Base-by-base conservation (phyloP, 768 basidiomycete species). In the Cantharellus anzutake region DNA sequence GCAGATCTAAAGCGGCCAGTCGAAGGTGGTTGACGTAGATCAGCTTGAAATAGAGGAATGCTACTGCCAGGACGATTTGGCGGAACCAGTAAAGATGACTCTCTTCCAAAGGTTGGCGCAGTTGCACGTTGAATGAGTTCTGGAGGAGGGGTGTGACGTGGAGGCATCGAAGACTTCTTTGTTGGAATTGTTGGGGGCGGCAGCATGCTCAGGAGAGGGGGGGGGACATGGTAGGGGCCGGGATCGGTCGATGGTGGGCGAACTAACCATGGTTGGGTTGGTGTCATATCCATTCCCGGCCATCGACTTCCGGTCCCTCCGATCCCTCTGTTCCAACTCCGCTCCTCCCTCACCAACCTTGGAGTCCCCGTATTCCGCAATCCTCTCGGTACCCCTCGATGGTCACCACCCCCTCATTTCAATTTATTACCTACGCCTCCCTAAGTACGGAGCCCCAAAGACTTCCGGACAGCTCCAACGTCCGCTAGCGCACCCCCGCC, bases 91-190 rank as follows among this genome's bases (percentile, higher is more conserved):
- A 59, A 39, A n/a, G 20, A 39, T 40, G 35, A 51, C 34, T 39
- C 29, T 34, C 40, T 41, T 5, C 52, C 52, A 55, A 86, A 81
- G 4, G 83, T 83, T 0, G 88, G 88, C 1, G 88, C 89, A 2
- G 88, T 88, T 4, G 93, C 90, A 92, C n/a, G 85, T 66, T 89
- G 84, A 62, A 96, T 82, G 67, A 96, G 84, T 60, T 97, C 92
- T 16, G 84, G 74, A 16, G 92, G 94, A 3, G 92, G 93, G 2
- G 94, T n/a, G 93, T 0, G 94, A 97, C 2, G 82, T 84, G 0
- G 94, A 94, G 86, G 85, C 3, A 72, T 73, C 20, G 74, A 69
- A 14, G 63, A 56, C 53, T 64, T 64, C 50, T 59, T 62, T 48
- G 59, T 42, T 34, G 88, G 86, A 63, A 90, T 79, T 67, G 83